phyloP scores from a whole-genome alignment of 2,329 filamentous ascomycete species.

The Onygenales sp. region DNA sequence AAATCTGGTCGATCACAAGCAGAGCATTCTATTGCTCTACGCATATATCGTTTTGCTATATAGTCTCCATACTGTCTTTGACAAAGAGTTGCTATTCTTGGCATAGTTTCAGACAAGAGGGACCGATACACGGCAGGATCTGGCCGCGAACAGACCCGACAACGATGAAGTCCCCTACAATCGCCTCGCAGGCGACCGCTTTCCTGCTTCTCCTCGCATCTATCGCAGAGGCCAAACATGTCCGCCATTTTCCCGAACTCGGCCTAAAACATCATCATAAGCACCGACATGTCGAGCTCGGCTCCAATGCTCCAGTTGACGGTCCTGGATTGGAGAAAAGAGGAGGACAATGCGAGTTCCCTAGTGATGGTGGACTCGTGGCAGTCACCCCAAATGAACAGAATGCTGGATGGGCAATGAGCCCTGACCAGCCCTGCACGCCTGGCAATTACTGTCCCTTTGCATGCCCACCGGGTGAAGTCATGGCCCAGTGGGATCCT shows the following conservation, averaged over 20 bases:
- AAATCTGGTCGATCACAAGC: no score
- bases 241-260: constrained; percentile 11
- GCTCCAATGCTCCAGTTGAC: constrained; percentile 5
- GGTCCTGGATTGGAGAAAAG: constrained; percentile 40
- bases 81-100: not conserved
- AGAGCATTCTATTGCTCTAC: no score
- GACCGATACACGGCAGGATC: not conserved
- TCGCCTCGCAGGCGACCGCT: constrained; percentile 23
- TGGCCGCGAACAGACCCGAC: not conserved
- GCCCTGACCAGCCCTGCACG: constrained; percentile 60
- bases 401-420: constrained; percentile 74
- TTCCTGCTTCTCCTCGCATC: constrained; percentile 29
- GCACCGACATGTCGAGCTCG: not conserved
- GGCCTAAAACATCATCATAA: constrained; percentile 6
- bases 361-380: constrained; percentile 56
- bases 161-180: constrained; percentile 26
- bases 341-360: constrained; percentile 53
- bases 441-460: constrained; percentile 65
- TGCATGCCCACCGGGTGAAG: constrained; percentile 64
- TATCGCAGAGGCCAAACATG: constrained; percentile 16
- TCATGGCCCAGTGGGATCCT: constrained; percentile 72
- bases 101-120: not conserved
- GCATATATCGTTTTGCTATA: no score
- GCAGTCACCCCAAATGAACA: constrained; percentile 52
- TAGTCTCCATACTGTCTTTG: no score